These are phyloP conservation scores for Scutellaria minor DNA, from an alignment of 257 asterid species.

Conservation along the genomic window DNA sequence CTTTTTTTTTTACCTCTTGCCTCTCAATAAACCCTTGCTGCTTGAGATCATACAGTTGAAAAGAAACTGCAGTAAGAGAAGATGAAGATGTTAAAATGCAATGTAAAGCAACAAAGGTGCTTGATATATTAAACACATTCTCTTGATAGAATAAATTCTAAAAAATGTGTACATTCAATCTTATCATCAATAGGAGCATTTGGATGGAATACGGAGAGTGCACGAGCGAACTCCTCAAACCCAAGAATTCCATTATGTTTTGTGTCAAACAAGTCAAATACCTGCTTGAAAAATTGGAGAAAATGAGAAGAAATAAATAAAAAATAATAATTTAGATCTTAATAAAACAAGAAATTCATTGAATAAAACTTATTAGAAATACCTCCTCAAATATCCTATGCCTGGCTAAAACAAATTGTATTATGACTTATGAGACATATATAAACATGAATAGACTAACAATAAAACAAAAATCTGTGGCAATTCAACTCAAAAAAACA, in stretches of 20 bases:
- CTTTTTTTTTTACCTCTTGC: conserved; percentile 77
- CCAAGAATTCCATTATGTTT: conserved; percentile 97
- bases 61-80: conserved; percentile 75
- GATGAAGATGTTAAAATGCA: conserved; percentile 17
- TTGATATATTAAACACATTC: conserved; percentile 20
- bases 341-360: conserved; percentile 15
- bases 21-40: conserved; percentile 98
- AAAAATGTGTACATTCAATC: conserved; percentile 71
- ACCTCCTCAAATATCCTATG: too few species aligned
- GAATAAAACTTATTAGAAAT: too few species aligned
- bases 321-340: background rate
- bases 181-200: conserved; percentile 96
- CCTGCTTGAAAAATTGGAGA: conserved; percentile 51
- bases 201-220: conserved; percentile 98
- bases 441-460: too few species aligned
- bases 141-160: conserved; percentile 10
- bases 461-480: too few species aligned
- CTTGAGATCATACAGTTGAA: conserved; percentile 97
- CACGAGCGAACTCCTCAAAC: conserved; percentile 97
- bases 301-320: conserved; percentile 30
- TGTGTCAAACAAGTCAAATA: conserved; percentile 94
- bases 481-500: too few species aligned
- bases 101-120: conserved; percentile 7
- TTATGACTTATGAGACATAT: too few species aligned
- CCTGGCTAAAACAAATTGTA: too few species aligned